Conservation (phyloP, 2,329 filamentous ascomycete species). For the Ophiocordyceps camponoti-floridani region DNA sequence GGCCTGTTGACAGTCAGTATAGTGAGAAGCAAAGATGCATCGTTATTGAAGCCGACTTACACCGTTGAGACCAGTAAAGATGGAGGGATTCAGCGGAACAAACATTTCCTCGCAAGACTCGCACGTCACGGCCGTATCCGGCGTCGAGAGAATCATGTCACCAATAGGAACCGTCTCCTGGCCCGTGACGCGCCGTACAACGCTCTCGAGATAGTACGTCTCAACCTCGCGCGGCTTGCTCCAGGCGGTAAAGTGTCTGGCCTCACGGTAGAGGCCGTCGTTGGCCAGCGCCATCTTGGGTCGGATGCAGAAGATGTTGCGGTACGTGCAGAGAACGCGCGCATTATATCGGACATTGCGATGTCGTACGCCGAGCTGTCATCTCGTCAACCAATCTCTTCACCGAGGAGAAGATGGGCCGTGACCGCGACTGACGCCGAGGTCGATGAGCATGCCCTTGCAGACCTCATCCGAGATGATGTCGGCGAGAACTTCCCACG, state of each 20-base stretch:
- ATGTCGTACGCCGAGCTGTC: neutral
- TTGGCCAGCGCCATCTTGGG: slow-evolving; percentile 1
- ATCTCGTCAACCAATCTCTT: neutral
- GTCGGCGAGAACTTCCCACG: slow-evolving; percentile 11
- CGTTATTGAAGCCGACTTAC: neutral
- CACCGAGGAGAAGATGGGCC: too few relatives aligned
- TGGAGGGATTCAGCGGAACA: neutral
- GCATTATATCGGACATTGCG: neutral
- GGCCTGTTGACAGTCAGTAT: neutral
- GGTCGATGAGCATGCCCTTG: slow-evolving; percentile 11
- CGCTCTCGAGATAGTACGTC: neutral
- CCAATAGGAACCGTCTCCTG: neutral
- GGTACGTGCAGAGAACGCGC: neutral
- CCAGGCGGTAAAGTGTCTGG: slow-evolving; percentile 2
- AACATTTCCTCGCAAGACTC: slow-evolving; percentile 1
- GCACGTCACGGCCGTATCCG: neutral
- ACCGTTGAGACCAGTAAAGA: slow-evolving; percentile 2
- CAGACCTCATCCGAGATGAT: slow-evolving; percentile 11
- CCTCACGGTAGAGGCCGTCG: slow-evolving; percentile 2
- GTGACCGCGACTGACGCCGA: slow-evolving; percentile 7
- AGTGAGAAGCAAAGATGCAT: neutral
- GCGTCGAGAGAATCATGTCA: neutral
- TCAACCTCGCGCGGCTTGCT: neutral
- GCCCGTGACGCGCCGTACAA: neutral
- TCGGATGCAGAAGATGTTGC: neutral